phyloP scores from a whole-genome alignment of 345 rosid species.

The Hypericum androsaemum region DNA sequence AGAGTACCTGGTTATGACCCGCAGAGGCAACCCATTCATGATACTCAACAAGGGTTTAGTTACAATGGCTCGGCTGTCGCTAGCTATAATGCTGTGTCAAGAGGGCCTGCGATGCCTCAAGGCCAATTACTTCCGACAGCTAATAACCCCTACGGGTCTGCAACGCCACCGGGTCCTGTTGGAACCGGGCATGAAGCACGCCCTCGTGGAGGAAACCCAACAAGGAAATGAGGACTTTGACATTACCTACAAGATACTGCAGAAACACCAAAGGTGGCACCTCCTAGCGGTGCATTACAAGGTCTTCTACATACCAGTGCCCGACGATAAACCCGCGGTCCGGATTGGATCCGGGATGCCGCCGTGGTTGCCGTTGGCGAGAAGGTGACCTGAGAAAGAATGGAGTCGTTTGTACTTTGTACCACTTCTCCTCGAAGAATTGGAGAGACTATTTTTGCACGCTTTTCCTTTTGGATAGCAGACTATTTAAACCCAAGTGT shows the following conservation, averaged over 20 bases:
- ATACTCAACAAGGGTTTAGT: conserved; percentile 5
- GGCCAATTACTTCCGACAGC: conserved; percentile 30
- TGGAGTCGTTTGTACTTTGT: too few species aligned
- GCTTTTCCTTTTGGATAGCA: too few species aligned
- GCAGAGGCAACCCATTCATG: conserved; percentile 17
- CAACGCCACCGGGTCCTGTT: conserved; percentile 43
- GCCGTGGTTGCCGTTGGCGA: too few species aligned
- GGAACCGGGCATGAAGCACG: conserved; percentile 33
- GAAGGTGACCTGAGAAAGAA: too few species aligned
- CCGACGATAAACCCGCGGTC: too few species aligned
- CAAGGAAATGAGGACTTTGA: conserved; percentile 37
- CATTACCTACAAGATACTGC: neutral
- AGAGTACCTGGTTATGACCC: conserved; percentile 30
- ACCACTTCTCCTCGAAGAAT: too few species aligned
- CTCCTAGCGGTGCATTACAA: too few species aligned
- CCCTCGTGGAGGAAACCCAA: conserved; percentile 43
- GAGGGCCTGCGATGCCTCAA: conserved; percentile 29
- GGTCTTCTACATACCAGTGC: too few species aligned
- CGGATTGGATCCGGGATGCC: too few species aligned
- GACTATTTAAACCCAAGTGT: too few species aligned
- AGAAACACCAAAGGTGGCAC: too few species aligned
- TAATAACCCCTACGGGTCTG: conserved; percentile 42
- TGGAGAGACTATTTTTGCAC: too few species aligned
- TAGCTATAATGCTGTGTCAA: conserved; percentile 33
- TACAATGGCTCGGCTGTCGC: neutral